phyloP scores from a whole-genome alignment of 2,329 filamentous ascomycete genomes.

The Aquanectria penicillioides region DNA sequence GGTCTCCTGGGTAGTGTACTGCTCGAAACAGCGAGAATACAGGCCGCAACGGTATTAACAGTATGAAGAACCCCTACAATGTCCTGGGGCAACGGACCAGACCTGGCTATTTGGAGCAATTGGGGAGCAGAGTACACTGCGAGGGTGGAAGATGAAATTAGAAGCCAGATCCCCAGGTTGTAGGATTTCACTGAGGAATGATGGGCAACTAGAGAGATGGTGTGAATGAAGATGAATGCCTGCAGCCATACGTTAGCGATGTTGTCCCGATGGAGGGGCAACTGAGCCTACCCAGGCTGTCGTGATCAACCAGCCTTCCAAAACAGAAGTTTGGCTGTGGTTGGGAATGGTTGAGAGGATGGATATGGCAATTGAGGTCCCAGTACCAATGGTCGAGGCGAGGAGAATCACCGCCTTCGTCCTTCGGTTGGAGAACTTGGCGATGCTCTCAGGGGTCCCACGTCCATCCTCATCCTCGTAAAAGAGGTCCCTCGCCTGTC shows the following conservation, averaged over 20 bases:
- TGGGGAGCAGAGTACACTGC: constrained; percentile 55
- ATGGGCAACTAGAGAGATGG: constrained; percentile 56
- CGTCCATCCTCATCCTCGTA: constrained; percentile 77
- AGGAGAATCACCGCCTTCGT: constrained; percentile 65
- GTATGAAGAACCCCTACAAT: constrained; percentile 55
- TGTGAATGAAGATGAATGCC: constrained; percentile 62
- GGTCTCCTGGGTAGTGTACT: constrained; percentile 72
- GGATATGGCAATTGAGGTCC: constrained; percentile 63
- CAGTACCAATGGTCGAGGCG: constrained; percentile 61
- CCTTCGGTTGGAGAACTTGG: constrained; percentile 67
- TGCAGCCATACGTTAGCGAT: constrained; percentile 38
- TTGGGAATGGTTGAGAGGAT: constrained; percentile 57
- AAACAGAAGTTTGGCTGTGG: constrained; percentile 52
- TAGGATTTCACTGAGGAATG: constrained; percentile 62
- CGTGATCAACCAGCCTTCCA: constrained; percentile 67
- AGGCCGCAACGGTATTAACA: constrained; percentile 53
- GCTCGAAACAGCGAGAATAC: constrained; percentile 56
- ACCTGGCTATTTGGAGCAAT: constrained; percentile 47
- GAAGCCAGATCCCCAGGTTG: constrained; percentile 60
- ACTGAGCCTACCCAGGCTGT: constrained; percentile 70
- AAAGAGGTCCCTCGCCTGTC: constrained; percentile 51
- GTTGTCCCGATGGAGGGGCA: not conserved
- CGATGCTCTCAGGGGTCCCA: constrained; percentile 69
- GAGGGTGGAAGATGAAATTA: constrained; percentile 56
- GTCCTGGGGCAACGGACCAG: constrained; percentile 45